phyloP scores from a whole-genome alignment of 495 filamentous ascomycete species.

The Lasiosphaeria miniovina region DNA sequence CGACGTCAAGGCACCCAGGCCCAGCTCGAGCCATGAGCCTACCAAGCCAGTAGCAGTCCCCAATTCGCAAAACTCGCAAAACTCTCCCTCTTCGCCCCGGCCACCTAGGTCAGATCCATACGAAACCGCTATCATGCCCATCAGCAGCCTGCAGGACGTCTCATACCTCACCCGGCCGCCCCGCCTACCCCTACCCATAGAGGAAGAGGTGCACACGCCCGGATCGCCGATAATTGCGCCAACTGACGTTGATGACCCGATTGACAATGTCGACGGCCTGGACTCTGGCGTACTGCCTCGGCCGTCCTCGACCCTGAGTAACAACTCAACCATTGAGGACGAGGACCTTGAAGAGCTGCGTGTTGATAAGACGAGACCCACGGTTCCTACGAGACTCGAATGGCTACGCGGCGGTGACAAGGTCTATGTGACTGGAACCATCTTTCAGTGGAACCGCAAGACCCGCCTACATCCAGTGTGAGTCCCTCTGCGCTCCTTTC shows the following conservation, averaged over 20 bases:
- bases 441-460: slow-evolving; percentile 93
- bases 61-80: slow-evolving; percentile 37
- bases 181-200: slow-evolving; percentile 85
- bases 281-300: slow-evolving; percentile 47
- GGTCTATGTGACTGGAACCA: slow-evolving; percentile 95
- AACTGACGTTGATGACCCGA: slow-evolving; percentile 52
- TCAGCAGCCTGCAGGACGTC: slow-evolving; percentile 51
- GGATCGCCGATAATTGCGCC: slow-evolving; percentile 80
- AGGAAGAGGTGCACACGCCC: slow-evolving; percentile 79
- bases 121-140: slow-evolving; percentile 34
- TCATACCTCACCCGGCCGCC: slow-evolving; percentile 71
- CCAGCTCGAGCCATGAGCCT: slow-evolving; percentile 24
- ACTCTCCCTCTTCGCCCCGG: slow-evolving; percentile 25
- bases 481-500: slow-evolving; percentile 30
- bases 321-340: slow-evolving; percentile 65
- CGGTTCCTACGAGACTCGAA: slow-evolving; percentile 76
- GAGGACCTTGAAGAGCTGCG: slow-evolving; percentile 79
- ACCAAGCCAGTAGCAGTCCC: slow-evolving; percentile 53
- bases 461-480: slow-evolving; percentile 81
- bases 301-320: slow-evolving; percentile 62
- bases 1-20: slow-evolving; percentile 29
- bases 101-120: slow-evolving; percentile 33
- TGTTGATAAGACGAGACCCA: slow-evolving; percentile 58
- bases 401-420: slow-evolving; percentile 79
- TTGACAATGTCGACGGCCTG: slow-evolving; percentile 47